Percentiles rank a stretch among this genome's conserved stretches.
phyloP scores from a whole-genome alignment of 2,329 filamentous ascomycete species.

The Paecilomyces formosus region DNA sequence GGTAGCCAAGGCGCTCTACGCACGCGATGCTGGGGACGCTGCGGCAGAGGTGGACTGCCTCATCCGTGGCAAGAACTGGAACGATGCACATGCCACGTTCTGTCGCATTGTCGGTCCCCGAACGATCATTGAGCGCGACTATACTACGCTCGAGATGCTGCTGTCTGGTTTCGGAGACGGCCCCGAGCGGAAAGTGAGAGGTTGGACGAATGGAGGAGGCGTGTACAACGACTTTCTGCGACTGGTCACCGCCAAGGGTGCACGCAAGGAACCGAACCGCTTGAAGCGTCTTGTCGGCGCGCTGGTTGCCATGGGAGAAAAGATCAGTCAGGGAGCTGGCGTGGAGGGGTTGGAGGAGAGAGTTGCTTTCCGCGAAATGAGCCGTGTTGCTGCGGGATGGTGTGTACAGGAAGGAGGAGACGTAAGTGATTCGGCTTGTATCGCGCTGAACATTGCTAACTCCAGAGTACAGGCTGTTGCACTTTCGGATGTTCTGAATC shows the following conservation, averaged over 20 bases:
- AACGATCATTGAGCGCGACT: conserved; percentile 76
- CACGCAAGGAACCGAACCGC: conserved; percentile 33
- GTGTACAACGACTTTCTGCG: conserved; percentile 63
- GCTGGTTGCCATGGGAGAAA: conserved; percentile 34
- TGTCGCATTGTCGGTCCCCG: conserved; percentile 71
- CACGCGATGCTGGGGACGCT: conserved; percentile 64
- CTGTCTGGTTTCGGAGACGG: conserved; percentile 62
- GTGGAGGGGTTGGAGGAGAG: conserved; percentile 49
- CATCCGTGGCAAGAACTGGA: conserved; percentile 65
- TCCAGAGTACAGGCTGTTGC: conserved; percentile 21
- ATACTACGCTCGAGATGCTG: conserved; percentile 59
- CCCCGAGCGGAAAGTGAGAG: conserved; percentile 54
- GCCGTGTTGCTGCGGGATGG: conserved; percentile 61
- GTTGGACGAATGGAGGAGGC: conserved; percentile 73
- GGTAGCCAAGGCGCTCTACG: conserved; percentile 77
- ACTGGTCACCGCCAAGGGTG: conserved; percentile 35
- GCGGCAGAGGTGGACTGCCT: conserved; percentile 70
- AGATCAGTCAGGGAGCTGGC: conserved; percentile 43
- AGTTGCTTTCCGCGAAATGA: conserved; percentile 78
- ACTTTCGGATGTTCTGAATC: conserved; percentile 30
- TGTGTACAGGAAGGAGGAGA: conserved; percentile 54
- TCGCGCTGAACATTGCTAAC: background rate
- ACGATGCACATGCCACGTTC: conserved; percentile 79
- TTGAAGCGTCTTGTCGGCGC: conserved; percentile 42
- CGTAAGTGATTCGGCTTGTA: conserved; percentile 35